These are phyloP conservation scores for Epichloe elymi DNA, from an alignment of 2,329 filamentous ascomycete genomes.

Conservation along the genomic window DNA sequence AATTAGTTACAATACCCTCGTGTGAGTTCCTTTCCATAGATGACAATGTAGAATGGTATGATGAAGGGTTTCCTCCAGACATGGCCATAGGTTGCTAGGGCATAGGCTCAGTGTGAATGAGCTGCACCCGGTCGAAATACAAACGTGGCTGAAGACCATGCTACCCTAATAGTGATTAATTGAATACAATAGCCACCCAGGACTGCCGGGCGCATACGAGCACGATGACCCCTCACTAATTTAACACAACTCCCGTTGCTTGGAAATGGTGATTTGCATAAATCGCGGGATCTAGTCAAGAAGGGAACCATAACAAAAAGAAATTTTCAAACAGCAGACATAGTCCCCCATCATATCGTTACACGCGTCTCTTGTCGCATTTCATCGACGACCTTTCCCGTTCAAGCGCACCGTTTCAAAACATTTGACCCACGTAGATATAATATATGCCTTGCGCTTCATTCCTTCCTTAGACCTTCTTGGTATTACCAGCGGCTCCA, in stretches of 20 bases:
- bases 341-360: constrained; percentile 1
- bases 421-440: neutral
- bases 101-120: no score
- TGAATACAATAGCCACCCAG: no score
- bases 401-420: neutral
- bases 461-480: neutral
- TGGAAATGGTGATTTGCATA: constrained; percentile 5
- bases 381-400: neutral
- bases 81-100: no score
- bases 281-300: neutral
- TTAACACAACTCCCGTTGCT: neutral
- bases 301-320: neutral
- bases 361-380: neutral
- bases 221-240: no score
- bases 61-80: no score
- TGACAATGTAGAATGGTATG: no score
- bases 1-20: no score
- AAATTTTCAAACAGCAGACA: neutral
- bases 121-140: no score
- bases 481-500: neutral
- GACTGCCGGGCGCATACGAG: neutral
- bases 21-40: no score
- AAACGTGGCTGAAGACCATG: no score
- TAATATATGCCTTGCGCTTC: neutral
- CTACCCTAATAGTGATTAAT: neutral